Base-by-base conservation (phyloP, 2,329 filamentous ascomycete genomes). In the Sarocladium brachiariae region DNA sequence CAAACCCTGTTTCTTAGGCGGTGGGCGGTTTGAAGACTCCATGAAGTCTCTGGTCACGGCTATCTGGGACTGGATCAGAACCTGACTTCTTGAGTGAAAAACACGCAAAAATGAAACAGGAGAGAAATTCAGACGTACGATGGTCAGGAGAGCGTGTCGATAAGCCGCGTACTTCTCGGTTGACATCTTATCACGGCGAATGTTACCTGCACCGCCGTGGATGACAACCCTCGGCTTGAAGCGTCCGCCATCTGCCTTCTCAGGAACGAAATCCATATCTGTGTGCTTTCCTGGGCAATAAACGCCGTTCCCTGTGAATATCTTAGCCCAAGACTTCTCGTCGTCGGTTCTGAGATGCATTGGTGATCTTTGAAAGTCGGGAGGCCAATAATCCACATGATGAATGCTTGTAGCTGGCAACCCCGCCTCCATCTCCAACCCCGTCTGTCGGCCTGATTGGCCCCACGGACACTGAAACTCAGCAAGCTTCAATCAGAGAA, bases 131-230 rank as follows among this genome's bases (percentile, higher is more conserved):
- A 25, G 38, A 54, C 65, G 53, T 57, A 87, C 80, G 58, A 87
- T 86, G 2, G 68, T 67, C 18, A 84, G 68, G 16, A 90, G 75
- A 0, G 84, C 77, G 23, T 69, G 58, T 49, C 81, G 78, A 65
- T 85, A 87, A 50, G 72, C 65, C 11, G 66, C 61, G 59, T 84
- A 86, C 53, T 78, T 73, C 16, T 77, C 70, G 0, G 77, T 76
- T 3, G 81, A 72, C 35, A 86, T 74, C 52, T 74, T 80, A 7
- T 72, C 64, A 3, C 78, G 83, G 23, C 73, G 74, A 57, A 89
- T 83, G 61, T 85, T 84, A 45, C 86, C 86, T 2, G 86, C 86
- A 30, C 86, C 86, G 61, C 86, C 86, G 59, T 88, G 84, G 59
- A 88, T 80, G 61, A 87, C 84, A 27, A 87, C 63, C 9, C 81